Conservation (phyloP, 495 filamentous ascomycete species). For the Tuber indicum region DNA sequence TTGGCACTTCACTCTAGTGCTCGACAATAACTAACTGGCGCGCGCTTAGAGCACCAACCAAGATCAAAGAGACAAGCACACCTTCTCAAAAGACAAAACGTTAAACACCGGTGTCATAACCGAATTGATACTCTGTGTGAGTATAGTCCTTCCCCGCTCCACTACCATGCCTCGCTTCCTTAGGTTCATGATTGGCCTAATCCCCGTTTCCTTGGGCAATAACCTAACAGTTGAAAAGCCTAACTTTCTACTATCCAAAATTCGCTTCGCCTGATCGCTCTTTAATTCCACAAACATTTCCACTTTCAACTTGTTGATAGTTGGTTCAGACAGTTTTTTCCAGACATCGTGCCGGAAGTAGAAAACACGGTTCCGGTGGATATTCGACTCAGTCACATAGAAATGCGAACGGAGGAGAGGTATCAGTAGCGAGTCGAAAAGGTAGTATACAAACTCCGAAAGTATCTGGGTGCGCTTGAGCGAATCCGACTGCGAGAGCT, state of each 20-base stretch:
- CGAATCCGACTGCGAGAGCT: constrained; percentile 63
- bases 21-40: neutral
- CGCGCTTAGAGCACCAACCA: neutral
- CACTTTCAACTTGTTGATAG: constrained; percentile 60
- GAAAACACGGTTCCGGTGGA: constrained; percentile 73
- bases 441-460: constrained; percentile 78
- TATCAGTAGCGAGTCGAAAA: constrained; percentile 86
- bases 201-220: constrained; percentile 45
- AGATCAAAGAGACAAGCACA: constrained; percentile 27
- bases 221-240: constrained; percentile 65
- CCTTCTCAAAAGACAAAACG: constrained; percentile 72
- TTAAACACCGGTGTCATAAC: constrained; percentile 67
- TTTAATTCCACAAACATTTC: constrained; percentile 77
- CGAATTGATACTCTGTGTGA: constrained; percentile 75
- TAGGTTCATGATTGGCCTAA: constrained; percentile 83
- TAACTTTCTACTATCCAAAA: constrained; percentile 57
- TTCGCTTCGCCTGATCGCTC: constrained; percentile 50
- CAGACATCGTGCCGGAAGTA: constrained; percentile 95
- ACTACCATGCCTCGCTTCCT: constrained; percentile 52
- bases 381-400: constrained; percentile 85
- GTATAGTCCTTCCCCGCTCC: constrained; percentile 36
- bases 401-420: constrained; percentile 83
- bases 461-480: constrained; percentile 73
- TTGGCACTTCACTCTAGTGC: neutral
- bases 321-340: constrained; percentile 66